Conservation (phyloP, 2,329 filamentous ascomycete genomes). For the Periconia sp. region DNA sequence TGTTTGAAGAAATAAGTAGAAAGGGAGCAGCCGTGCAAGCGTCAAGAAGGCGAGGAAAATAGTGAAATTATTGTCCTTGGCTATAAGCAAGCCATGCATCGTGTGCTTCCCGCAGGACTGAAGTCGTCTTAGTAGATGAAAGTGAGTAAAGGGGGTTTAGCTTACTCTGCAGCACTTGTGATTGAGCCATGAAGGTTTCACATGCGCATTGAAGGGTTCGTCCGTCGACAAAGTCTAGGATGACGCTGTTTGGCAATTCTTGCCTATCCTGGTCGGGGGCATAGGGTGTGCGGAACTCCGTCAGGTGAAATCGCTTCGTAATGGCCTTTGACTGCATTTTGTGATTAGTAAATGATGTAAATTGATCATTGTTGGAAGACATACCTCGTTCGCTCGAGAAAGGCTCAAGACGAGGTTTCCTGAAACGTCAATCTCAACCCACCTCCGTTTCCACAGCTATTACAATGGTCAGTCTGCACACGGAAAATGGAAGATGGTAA, state of each 20-base stretch:
- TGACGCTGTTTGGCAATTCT: constrained; percentile 86
- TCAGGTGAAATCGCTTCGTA: constrained; percentile 83
- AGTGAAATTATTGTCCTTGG: constrained; percentile 23
- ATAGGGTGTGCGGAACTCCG: constrained; percentile 79
- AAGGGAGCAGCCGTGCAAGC: constrained; percentile 10
- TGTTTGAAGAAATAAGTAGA: constrained; percentile 15
- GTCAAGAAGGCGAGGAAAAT: constrained; percentile 6
- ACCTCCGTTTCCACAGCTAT: constrained; percentile 89
- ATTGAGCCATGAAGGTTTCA: constrained; percentile 41
- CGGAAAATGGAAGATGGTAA: not conserved
- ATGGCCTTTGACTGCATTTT: constrained; percentile 55
- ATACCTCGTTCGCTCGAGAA: constrained; percentile 64
- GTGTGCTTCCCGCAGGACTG: constrained; percentile 45
- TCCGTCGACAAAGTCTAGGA: constrained; percentile 68
- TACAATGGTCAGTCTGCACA: constrained; percentile 9
- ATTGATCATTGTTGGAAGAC: not conserved
- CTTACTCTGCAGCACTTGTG: constrained; percentile 45
- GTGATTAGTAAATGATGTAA: not conserved
- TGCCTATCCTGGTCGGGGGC: constrained; percentile 89
- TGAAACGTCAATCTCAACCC: constrained; percentile 81
- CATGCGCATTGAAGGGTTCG: constrained; percentile 67
- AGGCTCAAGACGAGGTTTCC: constrained; percentile 83
- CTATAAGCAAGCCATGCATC: constrained; percentile 44
- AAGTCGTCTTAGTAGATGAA: constrained; percentile 19
- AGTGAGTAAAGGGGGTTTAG: too few relatives aligned